These are phyloP conservation scores for Phialocephala subalpina DNA, from an alignment of 2,329 filamentous ascomycete species.

Conservation along the genomic window DNA sequence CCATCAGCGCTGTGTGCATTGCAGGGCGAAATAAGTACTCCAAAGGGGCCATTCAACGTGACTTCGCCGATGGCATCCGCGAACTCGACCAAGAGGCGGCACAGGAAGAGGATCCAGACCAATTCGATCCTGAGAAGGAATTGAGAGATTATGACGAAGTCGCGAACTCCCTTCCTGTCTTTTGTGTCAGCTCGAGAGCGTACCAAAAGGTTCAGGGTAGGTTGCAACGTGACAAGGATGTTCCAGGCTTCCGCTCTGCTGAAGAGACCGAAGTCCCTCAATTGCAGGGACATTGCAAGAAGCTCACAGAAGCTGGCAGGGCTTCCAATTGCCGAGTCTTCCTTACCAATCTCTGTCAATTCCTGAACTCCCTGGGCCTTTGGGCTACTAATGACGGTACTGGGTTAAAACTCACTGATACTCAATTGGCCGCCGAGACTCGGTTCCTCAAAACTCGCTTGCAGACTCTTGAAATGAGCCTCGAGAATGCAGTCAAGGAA, in stretches of 20 bases:
- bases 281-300: conserved; percentile 58
- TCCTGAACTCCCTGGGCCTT: conserved; percentile 60
- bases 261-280: conserved; percentile 59
- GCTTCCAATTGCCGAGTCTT: conserved; percentile 55
- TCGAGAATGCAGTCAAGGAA: conserved; percentile 50
- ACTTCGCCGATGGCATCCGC: conserved; percentile 66
- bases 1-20: conserved; percentile 55
- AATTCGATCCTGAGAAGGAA: conserved; percentile 63
- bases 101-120: conserved; percentile 59
- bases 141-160: conserved; percentile 65
- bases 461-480: conserved; percentile 48
- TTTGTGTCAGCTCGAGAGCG: conserved; percentile 68
- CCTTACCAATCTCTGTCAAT: conserved; percentile 57
- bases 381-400: conserved; percentile 56
- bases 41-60: conserved; percentile 59
- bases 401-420: conserved; percentile 49
- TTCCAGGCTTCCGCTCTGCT: conserved; percentile 58
- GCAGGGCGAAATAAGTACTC: conserved; percentile 63
- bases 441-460: conserved; percentile 49
- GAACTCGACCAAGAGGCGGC: conserved; percentile 64
- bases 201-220: conserved; percentile 69
- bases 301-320: conserved; percentile 60
- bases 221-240: conserved; percentile 57
- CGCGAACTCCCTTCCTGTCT: conserved; percentile 64
- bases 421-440: conserved; percentile 48